Percentiles rank a stretch among this genome's conserved stretches.
phyloP scores from a whole-genome alignment of 768 basidiomycete genomes.

The Candolleomyces aberdarensis region DNA sequence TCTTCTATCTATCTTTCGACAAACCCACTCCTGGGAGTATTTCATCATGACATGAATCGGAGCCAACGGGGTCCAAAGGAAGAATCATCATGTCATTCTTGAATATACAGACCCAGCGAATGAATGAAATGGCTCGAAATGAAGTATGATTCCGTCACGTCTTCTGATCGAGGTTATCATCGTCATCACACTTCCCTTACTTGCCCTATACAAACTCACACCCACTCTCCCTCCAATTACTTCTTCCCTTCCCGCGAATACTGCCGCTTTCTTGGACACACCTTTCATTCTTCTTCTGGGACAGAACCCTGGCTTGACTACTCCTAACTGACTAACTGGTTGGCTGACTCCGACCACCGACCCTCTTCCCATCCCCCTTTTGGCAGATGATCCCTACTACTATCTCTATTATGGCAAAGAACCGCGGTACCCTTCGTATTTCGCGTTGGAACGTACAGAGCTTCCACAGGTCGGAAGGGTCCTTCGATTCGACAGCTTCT shows the following conservation, averaged over 20 bases:
- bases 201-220: neutral
- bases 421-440: slow-evolving; percentile 73
- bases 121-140: too few species aligned
- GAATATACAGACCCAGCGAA: too few species aligned
- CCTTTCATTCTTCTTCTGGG: too few species aligned
- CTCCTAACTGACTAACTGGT: too few species aligned
- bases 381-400: slow-evolving; percentile 77
- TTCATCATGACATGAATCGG: neutral
- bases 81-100: too few species aligned
- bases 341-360: neutral
- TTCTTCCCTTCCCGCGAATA: neutral
- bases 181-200: neutral
- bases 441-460: slow-evolving; percentile 69
- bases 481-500: slow-evolving; percentile 85
- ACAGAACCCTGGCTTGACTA: too few species aligned
- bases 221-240: slow-evolving; percentile 1
- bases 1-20: neutral
- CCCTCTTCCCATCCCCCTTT: neutral
- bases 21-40: neutral
- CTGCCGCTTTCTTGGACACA: neutral
- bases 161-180: neutral
- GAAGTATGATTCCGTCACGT: too few species aligned
- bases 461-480: slow-evolving; percentile 68
- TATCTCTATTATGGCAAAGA: slow-evolving; percentile 71
- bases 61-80: too few species aligned